These are phyloP conservation scores for Gonium pectorale DNA, from an alignment of 139 green algal genomes.

Conservation along the genomic window DNA sequence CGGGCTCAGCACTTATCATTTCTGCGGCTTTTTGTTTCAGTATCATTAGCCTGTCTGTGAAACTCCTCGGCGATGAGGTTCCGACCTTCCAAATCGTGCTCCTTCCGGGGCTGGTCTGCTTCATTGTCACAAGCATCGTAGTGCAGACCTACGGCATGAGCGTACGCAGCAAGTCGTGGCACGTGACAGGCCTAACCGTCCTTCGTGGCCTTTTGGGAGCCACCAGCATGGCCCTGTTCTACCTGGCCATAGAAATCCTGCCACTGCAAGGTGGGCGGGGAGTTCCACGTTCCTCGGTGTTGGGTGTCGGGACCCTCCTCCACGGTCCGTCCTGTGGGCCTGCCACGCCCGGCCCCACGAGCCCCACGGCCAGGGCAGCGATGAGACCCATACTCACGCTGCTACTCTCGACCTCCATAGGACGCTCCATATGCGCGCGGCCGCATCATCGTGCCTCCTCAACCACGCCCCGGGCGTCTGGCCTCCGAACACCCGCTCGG, in stretches of 20 bases:
- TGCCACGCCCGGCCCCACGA: too few relatives aligned
- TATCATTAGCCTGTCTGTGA: neutral
- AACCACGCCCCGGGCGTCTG: too few relatives aligned
- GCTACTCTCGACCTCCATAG: too few relatives aligned
- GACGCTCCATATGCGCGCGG: too few relatives aligned
- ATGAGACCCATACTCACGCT: too few relatives aligned
- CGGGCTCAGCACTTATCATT: neutral
- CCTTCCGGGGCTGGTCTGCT: constrained; percentile 8
- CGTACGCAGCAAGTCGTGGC: neutral
- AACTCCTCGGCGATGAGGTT: constrained; percentile 14
- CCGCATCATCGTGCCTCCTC: too few relatives aligned
- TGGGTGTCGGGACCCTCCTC: too few relatives aligned
- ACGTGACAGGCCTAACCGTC: neutral
- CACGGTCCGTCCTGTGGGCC: too few relatives aligned
- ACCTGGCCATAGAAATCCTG: constrained; percentile 47
- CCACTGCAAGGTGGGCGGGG: constrained; percentile 26
- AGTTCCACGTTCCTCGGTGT: neutral
- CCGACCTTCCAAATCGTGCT: constrained; percentile 22
- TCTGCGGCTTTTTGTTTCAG: constrained; percentile 12
- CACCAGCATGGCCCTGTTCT: constrained; percentile 56
- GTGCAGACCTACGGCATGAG: neutral
- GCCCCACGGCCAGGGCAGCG: too few relatives aligned
- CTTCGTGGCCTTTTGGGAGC: constrained; percentile 51
- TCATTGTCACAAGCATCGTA: neutral
- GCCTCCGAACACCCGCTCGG: too few relatives aligned